Evolutionary conservation across 2,329 filamentous ascomycete genomes (phyloP).

Genomic region (Zymoseptoria ardabiliae): DNA sequence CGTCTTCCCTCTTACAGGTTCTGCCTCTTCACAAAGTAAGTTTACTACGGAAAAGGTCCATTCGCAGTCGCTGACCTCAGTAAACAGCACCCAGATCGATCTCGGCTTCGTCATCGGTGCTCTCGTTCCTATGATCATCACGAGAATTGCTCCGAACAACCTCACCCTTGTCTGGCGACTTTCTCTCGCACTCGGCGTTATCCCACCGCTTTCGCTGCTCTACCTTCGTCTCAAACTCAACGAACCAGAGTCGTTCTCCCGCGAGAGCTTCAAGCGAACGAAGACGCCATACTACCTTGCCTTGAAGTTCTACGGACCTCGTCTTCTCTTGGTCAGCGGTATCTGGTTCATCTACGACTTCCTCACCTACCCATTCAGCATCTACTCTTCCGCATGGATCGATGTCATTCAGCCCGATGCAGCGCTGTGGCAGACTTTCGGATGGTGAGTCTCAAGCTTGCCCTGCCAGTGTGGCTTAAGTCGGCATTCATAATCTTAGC

Average conservation of each 20-base stretch:
- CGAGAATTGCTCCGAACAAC: constrained; percentile 40
- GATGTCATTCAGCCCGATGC: constrained; percentile 53
- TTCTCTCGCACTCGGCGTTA: constrained; percentile 66
- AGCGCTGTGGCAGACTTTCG: constrained; percentile 69
- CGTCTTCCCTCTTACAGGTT: background rate
- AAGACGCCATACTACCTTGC: constrained; percentile 47
- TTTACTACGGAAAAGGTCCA: no score
- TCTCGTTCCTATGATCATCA: constrained; percentile 62
- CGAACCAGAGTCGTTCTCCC: constrained; percentile 71
- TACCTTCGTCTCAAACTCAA: constrained; percentile 64
- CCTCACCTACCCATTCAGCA: constrained; percentile 73
- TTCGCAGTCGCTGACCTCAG: constrained; percentile 31
- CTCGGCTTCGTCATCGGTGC: constrained; percentile 75
- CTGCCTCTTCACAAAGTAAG: background rate
- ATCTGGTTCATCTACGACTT: constrained; percentile 85
- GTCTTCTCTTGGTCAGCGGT: constrained; percentile 60
- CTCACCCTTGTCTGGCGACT: constrained; percentile 74
- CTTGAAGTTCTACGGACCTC: constrained; percentile 63
- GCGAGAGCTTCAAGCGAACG: constrained; percentile 56
- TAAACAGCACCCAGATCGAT: constrained; percentile 84
- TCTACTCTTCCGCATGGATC: constrained; percentile 74
- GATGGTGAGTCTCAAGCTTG: no score
- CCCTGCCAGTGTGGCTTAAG: no score
- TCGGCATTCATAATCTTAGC: no score
- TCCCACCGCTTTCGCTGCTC: constrained; percentile 68